Conservation (phyloP, 352 stramenopile species). For the Phytophthora megakarya region DNA sequence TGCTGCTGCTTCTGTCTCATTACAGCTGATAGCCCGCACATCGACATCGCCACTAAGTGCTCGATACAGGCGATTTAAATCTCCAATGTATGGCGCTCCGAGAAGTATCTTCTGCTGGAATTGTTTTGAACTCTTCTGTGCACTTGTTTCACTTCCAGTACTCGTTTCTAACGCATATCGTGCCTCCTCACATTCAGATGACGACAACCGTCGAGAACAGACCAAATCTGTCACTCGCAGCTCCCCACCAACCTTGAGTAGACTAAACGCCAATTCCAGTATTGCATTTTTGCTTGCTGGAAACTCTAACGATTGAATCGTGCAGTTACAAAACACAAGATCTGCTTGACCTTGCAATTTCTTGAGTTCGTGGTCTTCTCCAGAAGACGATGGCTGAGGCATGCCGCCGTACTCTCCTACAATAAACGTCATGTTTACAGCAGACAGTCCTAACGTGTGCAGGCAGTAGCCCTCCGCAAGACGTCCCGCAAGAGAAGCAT, state of each 20-base stretch:
- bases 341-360: constrained; percentile 21
- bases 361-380: constrained; percentile 13
- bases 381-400: background rate
- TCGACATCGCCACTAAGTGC: constrained; percentile 27
- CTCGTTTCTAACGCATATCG: constrained; percentile 19
- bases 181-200: constrained; percentile 25
- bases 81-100: constrained; percentile 46
- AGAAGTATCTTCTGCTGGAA: constrained; percentile 31
- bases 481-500: constrained; percentile 22
- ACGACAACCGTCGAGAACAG: constrained; percentile 34
- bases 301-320: constrained; percentile 41
- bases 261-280: constrained; percentile 36
- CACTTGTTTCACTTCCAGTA: constrained; percentile 1
- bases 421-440: constrained; percentile 46
- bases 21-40: constrained; percentile 23
- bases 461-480: constrained; percentile 26
- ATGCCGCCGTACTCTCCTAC: constrained; percentile 19
- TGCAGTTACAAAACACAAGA: constrained; percentile 57
- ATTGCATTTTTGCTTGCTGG: constrained; percentile 33
- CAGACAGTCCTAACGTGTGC: constrained; percentile 30
- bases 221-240: constrained; percentile 40
- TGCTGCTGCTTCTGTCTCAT: constrained; percentile 14
- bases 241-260: constrained; percentile 59
- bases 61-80: constrained; percentile 52
- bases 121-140: background rate